These are phyloP conservation scores for Ogataea trehalophila DNA, from an alignment of 805 yeast genomes.

Conservation along the genomic window DNA sequence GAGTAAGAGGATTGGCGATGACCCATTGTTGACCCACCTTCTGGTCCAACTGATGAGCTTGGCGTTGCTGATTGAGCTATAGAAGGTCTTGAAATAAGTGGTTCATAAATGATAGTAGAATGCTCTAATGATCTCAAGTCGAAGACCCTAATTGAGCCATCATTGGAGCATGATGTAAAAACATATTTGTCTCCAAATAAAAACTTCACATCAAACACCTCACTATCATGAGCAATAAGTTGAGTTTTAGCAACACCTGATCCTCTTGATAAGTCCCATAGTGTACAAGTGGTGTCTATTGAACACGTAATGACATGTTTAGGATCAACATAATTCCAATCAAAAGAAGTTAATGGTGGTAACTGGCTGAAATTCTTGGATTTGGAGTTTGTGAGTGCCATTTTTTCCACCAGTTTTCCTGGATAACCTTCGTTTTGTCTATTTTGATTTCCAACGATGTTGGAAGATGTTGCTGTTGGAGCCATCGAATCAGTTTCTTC, in stretches of 20 bases:
- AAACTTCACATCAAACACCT: conserved; percentile 89
- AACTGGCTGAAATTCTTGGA: conserved; percentile 45
- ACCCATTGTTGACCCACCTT: too few species aligned
- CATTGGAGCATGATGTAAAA: conserved; percentile 91
- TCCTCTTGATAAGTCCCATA: conserved; percentile 78
- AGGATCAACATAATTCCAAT: conserved; percentile 79
- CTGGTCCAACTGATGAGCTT: too few species aligned
- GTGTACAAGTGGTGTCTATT: conserved; percentile 94
- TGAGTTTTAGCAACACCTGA: conserved; percentile 77
- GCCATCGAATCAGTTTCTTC: conserved; percentile 8
- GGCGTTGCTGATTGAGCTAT: not conserved
- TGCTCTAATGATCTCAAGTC: conserved; percentile 87
- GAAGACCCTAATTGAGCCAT: conserved; percentile 90
- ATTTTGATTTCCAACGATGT: conserved; percentile 1
- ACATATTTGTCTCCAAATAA: conserved; percentile 67
- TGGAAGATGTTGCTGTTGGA: conserved; percentile 2
- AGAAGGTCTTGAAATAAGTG: conserved; percentile 31
- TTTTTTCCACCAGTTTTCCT: conserved; percentile 32
- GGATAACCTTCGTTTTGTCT: not conserved
- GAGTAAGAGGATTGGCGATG: conserved; percentile 1
- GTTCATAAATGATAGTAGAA: conserved; percentile 91
- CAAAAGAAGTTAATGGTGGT: conserved; percentile 92
- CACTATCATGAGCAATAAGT: conserved; percentile 92
- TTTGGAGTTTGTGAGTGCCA: conserved; percentile 38
- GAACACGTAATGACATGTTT: conserved; percentile 74